These are phyloP conservation scores for Nigrograna mackinnonii DNA, from an alignment of 2,329 filamentous ascomycete genomes.

Conservation along the genomic window DNA sequence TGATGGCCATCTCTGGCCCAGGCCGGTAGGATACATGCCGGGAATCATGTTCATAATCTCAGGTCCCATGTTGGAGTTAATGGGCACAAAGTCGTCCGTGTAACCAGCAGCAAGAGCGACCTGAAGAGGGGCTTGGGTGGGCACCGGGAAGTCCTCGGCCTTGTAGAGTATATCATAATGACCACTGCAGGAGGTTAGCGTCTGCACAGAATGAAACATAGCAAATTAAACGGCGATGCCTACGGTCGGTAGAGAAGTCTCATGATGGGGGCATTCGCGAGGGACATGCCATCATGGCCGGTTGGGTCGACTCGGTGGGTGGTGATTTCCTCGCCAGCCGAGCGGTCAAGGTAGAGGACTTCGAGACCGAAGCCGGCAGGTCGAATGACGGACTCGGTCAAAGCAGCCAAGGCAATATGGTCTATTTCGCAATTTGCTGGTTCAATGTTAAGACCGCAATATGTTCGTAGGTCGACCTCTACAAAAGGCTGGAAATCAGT, in stretches of 20 bases:
- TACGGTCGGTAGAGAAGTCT: constrained; percentile 69
- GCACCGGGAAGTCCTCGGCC: constrained; percentile 53
- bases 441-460: constrained; percentile 73
- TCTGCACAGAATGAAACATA: background rate
- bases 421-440: constrained; percentile 84
- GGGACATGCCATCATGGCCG: constrained; percentile 47
- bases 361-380: constrained; percentile 80
- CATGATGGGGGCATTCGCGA: constrained; percentile 63
- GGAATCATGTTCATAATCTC: constrained; percentile 47
- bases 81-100: constrained; percentile 45
- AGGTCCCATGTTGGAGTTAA: constrained; percentile 29
- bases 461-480: constrained; percentile 63
- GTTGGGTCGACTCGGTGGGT: constrained; percentile 64
- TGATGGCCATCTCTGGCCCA: constrained; percentile 36
- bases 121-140: constrained; percentile 32
- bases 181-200: constrained; percentile 54
- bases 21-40: constrained; percentile 47
- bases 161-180: constrained; percentile 96
- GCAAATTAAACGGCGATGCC: constrained; percentile 32
- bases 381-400: constrained; percentile 79
- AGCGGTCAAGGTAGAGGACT: constrained; percentile 89
- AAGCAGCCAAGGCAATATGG: constrained; percentile 77
- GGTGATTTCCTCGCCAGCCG: constrained; percentile 75
- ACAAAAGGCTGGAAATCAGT: constrained; percentile 75
- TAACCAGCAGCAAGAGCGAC: constrained; percentile 39